Evolutionary conservation across 441 rosid genomes (phyloP).

Genomic region (Populus hybrid): DNA sequence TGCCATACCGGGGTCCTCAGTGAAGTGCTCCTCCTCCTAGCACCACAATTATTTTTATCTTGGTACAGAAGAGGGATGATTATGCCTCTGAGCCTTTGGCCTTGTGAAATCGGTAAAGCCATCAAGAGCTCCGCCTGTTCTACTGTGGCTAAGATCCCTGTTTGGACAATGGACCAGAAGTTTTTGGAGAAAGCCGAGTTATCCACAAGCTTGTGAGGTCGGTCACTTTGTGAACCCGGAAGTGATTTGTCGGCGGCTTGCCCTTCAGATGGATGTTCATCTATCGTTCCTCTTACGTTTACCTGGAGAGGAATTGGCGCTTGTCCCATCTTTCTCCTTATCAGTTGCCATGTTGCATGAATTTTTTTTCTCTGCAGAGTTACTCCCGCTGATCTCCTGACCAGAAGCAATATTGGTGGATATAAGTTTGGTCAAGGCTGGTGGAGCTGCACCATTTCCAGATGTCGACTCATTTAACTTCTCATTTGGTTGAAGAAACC

Average conservation of each 20-base stretch:
- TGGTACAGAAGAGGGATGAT: slow-evolving; percentile 19
- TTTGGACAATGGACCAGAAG: slow-evolving; percentile 24
- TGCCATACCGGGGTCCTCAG: slow-evolving; percentile 19
- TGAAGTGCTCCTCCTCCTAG: slow-evolving; percentile 11
- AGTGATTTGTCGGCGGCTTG: slow-evolving; percentile 31
- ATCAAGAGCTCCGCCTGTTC: slow-evolving; percentile 20
- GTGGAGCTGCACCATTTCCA: slow-evolving; percentile 28
- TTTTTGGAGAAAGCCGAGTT: slow-evolving; percentile 59
- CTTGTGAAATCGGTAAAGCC: slow-evolving; percentile 27
- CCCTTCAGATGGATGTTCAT: slow-evolving; percentile 32
- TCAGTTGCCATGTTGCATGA: slow-evolving; percentile 24
- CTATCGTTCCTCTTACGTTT: slow-evolving; percentile 36
- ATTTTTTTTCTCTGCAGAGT: slow-evolving; percentile 31
- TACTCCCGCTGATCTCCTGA: slow-evolving; percentile 24
- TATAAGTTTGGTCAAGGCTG: slow-evolving; percentile 29
- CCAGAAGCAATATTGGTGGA: slow-evolving; percentile 24
- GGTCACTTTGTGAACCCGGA: slow-evolving; percentile 38
- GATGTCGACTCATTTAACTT: slow-evolving; percentile 31
- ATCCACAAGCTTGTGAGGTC: slow-evolving; percentile 63
- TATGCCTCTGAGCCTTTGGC: slow-evolving; percentile 19
- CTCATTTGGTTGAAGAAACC: slow-evolving; percentile 31
- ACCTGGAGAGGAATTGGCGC: slow-evolving; percentile 34
- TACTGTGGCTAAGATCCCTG: slow-evolving; percentile 16
- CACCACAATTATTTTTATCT: slow-evolving; percentile 11
- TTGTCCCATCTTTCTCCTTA: slow-evolving; percentile 35